phyloP scores from a whole-genome alignment of 306 rosid genomes.

The Mucuna pruriens region DNA sequence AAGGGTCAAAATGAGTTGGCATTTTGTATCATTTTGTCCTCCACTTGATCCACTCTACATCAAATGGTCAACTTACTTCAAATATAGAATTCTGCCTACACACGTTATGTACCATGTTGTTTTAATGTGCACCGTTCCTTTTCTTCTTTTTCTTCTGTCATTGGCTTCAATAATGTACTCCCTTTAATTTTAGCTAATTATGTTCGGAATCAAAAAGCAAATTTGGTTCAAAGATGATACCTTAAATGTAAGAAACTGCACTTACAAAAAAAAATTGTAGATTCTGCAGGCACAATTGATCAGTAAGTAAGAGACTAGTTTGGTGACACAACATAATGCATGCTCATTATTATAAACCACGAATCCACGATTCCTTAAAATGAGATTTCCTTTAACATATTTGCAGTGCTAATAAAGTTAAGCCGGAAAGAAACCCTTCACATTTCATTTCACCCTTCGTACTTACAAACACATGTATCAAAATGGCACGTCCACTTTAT shows the following conservation, averaged over 20 bases:
- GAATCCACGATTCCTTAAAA: background rate
- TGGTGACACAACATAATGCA: background rate
- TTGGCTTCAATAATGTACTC: slow-evolving; percentile 40
- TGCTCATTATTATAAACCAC: background rate
- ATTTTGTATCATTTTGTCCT: slow-evolving; percentile 54
- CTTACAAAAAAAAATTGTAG: slow-evolving; percentile 4
- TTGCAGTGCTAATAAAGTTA: slow-evolving; percentile 25
- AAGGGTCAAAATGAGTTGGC: slow-evolving; percentile 49
- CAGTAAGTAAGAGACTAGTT: background rate
- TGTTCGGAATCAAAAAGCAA: slow-evolving; percentile 13
- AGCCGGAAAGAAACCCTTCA: background rate
- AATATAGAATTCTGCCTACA: slow-evolving; percentile 28
- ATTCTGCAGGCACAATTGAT: background rate
- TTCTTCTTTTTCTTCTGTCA: slow-evolving; percentile 5
- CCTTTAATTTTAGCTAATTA: slow-evolving; percentile 35
- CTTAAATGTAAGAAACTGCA: background rate
- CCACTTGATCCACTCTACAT: slow-evolving; percentile 43
- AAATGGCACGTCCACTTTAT: too few relatives aligned
- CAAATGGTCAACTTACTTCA: slow-evolving; percentile 48
- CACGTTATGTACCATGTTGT: slow-evolving; percentile 18
- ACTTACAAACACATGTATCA: slow-evolving; percentile 2
- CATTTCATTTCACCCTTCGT: too few relatives aligned
- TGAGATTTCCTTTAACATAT: background rate
- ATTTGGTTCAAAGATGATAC: slow-evolving; percentile 11
- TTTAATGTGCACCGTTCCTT: slow-evolving; percentile 41